phyloP scores from a whole-genome alignment of 179 eudicot species.

The Silene coronaria region DNA sequence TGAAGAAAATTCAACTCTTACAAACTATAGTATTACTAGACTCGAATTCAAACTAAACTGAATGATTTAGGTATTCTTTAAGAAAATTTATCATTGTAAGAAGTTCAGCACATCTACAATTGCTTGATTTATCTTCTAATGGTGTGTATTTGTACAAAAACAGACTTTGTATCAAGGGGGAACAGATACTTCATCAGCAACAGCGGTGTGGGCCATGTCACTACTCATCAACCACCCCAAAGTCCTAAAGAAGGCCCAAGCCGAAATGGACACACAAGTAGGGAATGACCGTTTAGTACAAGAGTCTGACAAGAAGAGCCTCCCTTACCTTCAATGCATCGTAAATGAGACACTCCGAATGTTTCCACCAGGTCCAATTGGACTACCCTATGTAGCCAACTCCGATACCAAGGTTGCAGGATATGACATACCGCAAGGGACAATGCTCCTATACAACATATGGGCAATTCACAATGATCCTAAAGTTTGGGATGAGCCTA shows the following conservation, averaged over 20 bases:
- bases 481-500: conserved; percentile 18
- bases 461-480: conserved; percentile 31
- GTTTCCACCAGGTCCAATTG: conserved; percentile 25
- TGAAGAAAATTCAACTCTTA: too few relatives aligned
- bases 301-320: conserved; percentile 19
- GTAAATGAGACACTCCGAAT: conserved; percentile 25
- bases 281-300: conserved; percentile 20
- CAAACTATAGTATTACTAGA: too few relatives aligned
- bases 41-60: too few relatives aligned
- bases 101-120: too few relatives aligned
- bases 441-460: conserved; percentile 25
- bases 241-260: conserved; percentile 23
- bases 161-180: conserved; percentile 26
- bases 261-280: conserved; percentile 14
- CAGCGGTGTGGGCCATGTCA: conserved; percentile 25
- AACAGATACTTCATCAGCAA: conserved; percentile 24
- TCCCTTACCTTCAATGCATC: conserved; percentile 24
- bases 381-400: conserved; percentile 14
- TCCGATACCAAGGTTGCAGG: conserved; percentile 12
- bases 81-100: too few relatives aligned
- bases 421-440: conserved; percentile 17
- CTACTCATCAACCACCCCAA: conserved; percentile 23
- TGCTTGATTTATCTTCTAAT: not conserved
- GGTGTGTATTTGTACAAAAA: not conserved
- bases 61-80: too few relatives aligned